These are phyloP conservation scores for Podosphaera xanthii DNA, from an alignment of 2,329 filamentous ascomycete species.

Conservation along the genomic window DNA sequence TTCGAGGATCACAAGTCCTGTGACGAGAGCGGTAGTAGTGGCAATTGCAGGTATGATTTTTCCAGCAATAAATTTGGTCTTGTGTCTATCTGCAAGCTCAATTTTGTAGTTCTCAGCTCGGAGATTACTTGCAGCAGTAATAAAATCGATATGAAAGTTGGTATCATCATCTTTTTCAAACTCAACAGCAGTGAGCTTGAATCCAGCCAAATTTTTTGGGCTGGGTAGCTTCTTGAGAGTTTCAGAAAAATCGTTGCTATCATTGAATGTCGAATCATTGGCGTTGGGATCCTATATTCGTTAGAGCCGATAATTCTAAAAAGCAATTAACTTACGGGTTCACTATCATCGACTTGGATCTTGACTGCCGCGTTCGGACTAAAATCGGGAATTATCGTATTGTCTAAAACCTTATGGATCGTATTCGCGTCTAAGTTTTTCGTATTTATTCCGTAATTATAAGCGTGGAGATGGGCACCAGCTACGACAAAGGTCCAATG, in stretches of 20 bases:
- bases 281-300: conserved; percentile 49
- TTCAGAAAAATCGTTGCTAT: conserved; percentile 51
- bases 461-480: conserved; percentile 79
- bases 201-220: conserved; percentile 61
- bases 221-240: conserved; percentile 53
- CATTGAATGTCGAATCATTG: conserved; percentile 32
- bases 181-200: conserved; percentile 77
- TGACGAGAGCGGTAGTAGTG: conserved; percentile 87
- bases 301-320: conserved; percentile 9
- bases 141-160: conserved; percentile 97
- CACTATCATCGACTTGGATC: conserved; percentile 89
- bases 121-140: conserved; percentile 88
- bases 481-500: conserved; percentile 77
- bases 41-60: conserved; percentile 99
- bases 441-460: conserved; percentile 94
- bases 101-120: conserved; percentile 98
- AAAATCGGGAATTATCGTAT: conserved; percentile 92
- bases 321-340: conserved; percentile 34
- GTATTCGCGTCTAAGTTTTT: conserved; percentile 46
- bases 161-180: conserved; percentile 98
- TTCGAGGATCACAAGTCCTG: conserved; percentile 77
- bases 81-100: conserved; percentile 72
- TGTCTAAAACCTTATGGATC: conserved; percentile 61
- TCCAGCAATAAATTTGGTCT: conserved; percentile 98
- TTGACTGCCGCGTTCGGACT: conserved; percentile 73